Evolutionary conservation across 805 yeast genomes (phyloP).

Genomic region (Kuraishia cidri): DNA sequence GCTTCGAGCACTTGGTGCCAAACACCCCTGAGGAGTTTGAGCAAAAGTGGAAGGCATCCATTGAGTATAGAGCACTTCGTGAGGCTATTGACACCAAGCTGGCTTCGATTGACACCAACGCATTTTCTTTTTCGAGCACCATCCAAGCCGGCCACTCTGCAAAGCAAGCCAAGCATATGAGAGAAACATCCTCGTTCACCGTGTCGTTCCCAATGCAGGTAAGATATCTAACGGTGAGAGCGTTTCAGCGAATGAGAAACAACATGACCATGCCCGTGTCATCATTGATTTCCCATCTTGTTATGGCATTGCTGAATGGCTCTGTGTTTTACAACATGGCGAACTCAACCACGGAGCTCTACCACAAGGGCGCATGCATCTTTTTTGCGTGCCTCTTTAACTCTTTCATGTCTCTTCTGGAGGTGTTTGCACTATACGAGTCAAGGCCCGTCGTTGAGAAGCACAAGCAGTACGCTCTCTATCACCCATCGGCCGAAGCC

Average conservation of each 20-base stretch:
- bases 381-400: slow-evolving; percentile 30
- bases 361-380: slow-evolving; percentile 26
- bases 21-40: slow-evolving; percentile 42
- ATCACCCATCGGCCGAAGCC: slow-evolving; percentile 55
- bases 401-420: slow-evolving; percentile 34
- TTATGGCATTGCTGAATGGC: slow-evolving; percentile 37
- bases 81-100: slow-evolving; percentile 30
- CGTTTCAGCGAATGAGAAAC: slow-evolving; percentile 32
- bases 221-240: slow-evolving; percentile 31
- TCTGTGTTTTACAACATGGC: slow-evolving; percentile 40
- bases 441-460: slow-evolving; percentile 50
- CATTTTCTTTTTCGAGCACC: slow-evolving; percentile 12
- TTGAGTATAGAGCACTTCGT: slow-evolving; percentile 27
- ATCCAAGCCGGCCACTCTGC: slow-evolving; percentile 21
- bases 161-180: slow-evolving; percentile 30
- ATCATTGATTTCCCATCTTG: slow-evolving; percentile 27
- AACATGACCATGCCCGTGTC: slow-evolving; percentile 31
- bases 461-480: slow-evolving; percentile 47
- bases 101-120: slow-evolving; percentile 5
- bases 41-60: slow-evolving; percentile 39
- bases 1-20: slow-evolving; percentile 41
- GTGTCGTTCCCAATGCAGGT: slow-evolving; percentile 38
- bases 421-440: slow-evolving; percentile 30
- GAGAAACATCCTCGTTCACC: slow-evolving; percentile 34
- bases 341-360: slow-evolving; percentile 29